Base-by-base conservation (phyloP, 2,329 filamentous ascomycete genomes). In the Aspergillus clavatus region DNA sequence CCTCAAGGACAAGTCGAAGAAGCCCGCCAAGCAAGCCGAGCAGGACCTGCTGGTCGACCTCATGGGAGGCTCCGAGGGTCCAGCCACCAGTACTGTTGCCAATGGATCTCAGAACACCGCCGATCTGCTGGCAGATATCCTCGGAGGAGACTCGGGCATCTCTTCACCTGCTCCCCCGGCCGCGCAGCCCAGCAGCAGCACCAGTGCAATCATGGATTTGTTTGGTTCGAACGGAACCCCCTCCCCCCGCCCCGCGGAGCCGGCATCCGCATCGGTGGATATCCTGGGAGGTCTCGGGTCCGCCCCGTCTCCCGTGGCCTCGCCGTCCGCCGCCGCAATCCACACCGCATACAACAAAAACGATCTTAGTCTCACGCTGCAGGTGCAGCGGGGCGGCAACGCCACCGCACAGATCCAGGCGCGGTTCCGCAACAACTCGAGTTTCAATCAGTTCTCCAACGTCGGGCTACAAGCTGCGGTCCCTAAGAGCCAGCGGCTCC, bases 381-480 rank as follows among this genome's bases (percentile, higher is more conserved):
- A 88, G 57, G 77, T 95, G 38, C 90, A 95, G 66, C 81, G 93
- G 36, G 93, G 86, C 54, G 60, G 59, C 36, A 54, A 50, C 3
- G 87, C 84, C 37, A 81, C 81, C 7, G 84, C 95, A 16, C 89
- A 95, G 63, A 83, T 95, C 5, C 76, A 84, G 40, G 89, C 89
- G 12, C 82, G 83, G 7, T 98, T 98, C 76, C 81, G 80, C 29
- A 97, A 97, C 67, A 79, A 72, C 0, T 85, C 83, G 11, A 76
- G 77, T 46, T 81, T 84, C 23, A 77, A 76, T 11, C 71, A 74
- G 11, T 75, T 97, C 39, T 83, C 83, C 12, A 81, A 79, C 37
- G 87, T 97, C 23, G 88, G 87, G 21, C 68, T 98, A 54, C 93
- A 98, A 67, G 93, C 91, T 35, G 93, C 93, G 1, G 93, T 98